These are phyloP conservation scores for Eimeria maxima DNA, from an alignment of 169 alveolate genomes.

Conservation along the genomic window DNA sequence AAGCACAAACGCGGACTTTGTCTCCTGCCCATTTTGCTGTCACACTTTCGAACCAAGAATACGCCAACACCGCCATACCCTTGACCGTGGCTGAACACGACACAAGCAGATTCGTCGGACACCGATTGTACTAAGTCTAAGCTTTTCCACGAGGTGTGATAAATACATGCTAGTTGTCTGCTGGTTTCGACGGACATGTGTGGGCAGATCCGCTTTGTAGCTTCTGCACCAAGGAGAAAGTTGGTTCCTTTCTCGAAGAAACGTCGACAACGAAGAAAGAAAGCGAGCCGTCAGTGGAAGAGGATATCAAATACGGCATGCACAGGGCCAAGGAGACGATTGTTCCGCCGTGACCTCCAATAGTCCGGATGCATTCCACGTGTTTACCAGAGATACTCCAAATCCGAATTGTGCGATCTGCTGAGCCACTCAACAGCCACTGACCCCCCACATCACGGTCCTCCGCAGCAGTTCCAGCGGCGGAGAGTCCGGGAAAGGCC, in stretches of 20 bases:
- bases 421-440: slow-evolving; percentile 79
- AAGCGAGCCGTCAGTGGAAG: slow-evolving; percentile 77
- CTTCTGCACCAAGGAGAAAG: slow-evolving; percentile 57
- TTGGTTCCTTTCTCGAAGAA: slow-evolving; percentile 24
- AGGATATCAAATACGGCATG: slow-evolving; percentile 76
- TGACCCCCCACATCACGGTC: neutral
- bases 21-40: slow-evolving; percentile 80
- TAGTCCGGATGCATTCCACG: slow-evolving; percentile 70
- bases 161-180: neutral
- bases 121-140: neutral
- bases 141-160: neutral
- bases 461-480: neutral
- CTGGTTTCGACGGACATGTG: slow-evolving; percentile 16
- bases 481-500: slow-evolving; percentile 19
- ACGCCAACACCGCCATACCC: neutral
- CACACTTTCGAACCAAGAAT: slow-evolving; percentile 75
- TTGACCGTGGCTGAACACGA: slow-evolving; percentile 30
- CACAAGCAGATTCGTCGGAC: neutral
- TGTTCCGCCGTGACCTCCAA: slow-evolving; percentile 82
- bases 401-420: slow-evolving; percentile 68
- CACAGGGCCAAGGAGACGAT: slow-evolving; percentile 67
- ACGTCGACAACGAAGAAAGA: slow-evolving; percentile 55
- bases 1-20: slow-evolving; percentile 68
- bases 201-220: slow-evolving; percentile 50
- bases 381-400: slow-evolving; percentile 45